These are phyloP conservation scores for Yarrowia deformans DNA, from an alignment of 805 yeast species.

Conservation along the genomic window DNA sequence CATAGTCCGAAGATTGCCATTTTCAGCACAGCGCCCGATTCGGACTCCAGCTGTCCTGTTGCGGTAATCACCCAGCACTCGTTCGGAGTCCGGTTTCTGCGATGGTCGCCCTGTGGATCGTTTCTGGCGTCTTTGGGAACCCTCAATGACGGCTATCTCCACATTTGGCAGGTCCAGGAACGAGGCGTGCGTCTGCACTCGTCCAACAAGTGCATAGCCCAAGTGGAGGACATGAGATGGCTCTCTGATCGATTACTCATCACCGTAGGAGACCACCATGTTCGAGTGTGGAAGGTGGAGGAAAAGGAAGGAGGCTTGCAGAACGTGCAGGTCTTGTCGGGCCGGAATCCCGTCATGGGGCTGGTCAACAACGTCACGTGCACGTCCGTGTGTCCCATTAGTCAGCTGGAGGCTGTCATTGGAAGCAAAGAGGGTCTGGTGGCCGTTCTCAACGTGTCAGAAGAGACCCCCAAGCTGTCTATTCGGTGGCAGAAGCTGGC, in stretches of 20 bases:
- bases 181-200: slow-evolving; percentile 54
- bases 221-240: slow-evolving; percentile 66
- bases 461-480: slow-evolving; percentile 20
- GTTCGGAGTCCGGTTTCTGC: slow-evolving; percentile 64
- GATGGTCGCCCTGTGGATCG: slow-evolving; percentile 66
- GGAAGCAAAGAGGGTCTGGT: slow-evolving; percentile 47
- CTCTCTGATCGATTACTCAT: slow-evolving; percentile 56
- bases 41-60: slow-evolving; percentile 58
- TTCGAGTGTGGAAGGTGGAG: slow-evolving; percentile 66
- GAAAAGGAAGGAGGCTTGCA: slow-evolving; percentile 39
- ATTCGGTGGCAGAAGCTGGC: slow-evolving; percentile 27
- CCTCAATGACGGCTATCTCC: slow-evolving; percentile 71
- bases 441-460: slow-evolving; percentile 41
- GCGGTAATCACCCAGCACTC: slow-evolving; percentile 66
- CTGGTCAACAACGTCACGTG: slow-evolving; percentile 59
- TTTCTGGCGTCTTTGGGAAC: slow-evolving; percentile 67
- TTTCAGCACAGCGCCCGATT: slow-evolving; percentile 61
- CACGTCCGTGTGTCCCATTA: slow-evolving; percentile 52
- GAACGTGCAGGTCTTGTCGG: slow-evolving; percentile 54
- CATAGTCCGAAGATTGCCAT: slow-evolving; percentile 70
- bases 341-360: slow-evolving; percentile 67
- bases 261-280: slow-evolving; percentile 67
- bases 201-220: slow-evolving; percentile 69
- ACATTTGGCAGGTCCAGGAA: slow-evolving; percentile 61
- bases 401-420: slow-evolving; percentile 47